phyloP scores from a whole-genome alignment of 2,329 filamentous ascomycete genomes.

The Colletotrichum liaoningense region DNA sequence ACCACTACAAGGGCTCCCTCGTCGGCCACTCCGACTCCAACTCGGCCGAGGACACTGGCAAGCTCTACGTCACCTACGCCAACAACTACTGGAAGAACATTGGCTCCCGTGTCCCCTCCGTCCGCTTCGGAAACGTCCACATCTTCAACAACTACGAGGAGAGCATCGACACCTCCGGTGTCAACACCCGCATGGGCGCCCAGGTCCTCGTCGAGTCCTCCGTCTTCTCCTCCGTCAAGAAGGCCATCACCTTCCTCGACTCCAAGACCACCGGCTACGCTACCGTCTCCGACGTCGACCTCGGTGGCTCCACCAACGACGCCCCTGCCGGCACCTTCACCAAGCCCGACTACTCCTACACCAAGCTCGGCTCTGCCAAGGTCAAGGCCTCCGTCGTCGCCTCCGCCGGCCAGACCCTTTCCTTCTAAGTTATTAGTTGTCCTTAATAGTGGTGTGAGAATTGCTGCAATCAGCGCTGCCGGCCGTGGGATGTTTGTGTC shows the following conservation, averaged over 20 bases:
- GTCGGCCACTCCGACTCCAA: slow-evolving; percentile 71
- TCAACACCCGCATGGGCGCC: slow-evolving; percentile 69
- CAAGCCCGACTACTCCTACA: slow-evolving; percentile 62
- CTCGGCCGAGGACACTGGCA: slow-evolving; percentile 67
- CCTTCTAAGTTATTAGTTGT: slow-evolving; percentile 40
- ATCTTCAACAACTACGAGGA: slow-evolving; percentile 64
- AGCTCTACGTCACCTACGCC: slow-evolving; percentile 72
- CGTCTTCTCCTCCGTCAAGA: slow-evolving; percentile 55
- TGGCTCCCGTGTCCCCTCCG: slow-evolving; percentile 70
- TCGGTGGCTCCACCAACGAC: slow-evolving; percentile 58
- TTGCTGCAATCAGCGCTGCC: slow-evolving; percentile 17
- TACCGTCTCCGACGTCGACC: slow-evolving; percentile 53
- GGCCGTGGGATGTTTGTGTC: not conserved
- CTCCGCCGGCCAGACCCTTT: slow-evolving; percentile 52
- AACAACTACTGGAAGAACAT: slow-evolving; percentile 75
- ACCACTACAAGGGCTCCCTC: slow-evolving; percentile 69
- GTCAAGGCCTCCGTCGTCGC: slow-evolving; percentile 56
- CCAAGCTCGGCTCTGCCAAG: slow-evolving; percentile 56
- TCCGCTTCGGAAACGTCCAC: slow-evolving; percentile 76
- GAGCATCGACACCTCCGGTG: slow-evolving; percentile 53
- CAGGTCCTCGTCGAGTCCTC: slow-evolving; percentile 69
- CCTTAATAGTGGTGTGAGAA: not conserved
- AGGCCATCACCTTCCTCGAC: slow-evolving; percentile 52
- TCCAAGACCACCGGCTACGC: slow-evolving; percentile 55
- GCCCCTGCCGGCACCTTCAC: slow-evolving; percentile 63